Base-by-base conservation (phyloP, 2,329 filamentous ascomycete genomes). In the Nemania bipapillata region DNA sequence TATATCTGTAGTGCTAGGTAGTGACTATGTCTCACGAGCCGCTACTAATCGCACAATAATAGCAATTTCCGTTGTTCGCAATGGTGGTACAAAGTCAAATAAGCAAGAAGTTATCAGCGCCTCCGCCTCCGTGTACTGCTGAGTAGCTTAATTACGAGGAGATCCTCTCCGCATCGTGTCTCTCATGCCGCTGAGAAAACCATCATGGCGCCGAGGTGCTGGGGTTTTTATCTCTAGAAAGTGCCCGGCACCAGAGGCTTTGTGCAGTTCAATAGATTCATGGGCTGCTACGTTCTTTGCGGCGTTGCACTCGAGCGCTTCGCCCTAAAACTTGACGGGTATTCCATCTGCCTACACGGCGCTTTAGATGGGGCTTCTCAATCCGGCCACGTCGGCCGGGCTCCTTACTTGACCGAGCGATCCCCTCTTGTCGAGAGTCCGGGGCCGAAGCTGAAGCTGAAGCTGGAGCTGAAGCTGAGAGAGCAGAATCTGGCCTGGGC, bases 291-390 rank as follows among this genome's bases (percentile, higher is more conserved):
- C 37, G 35, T 24, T 26, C 17, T 35, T 15, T 26, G 15, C 47
- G 45, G 45, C 52, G 32, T 54, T 40, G 65, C 15, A 67, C 47
- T 4, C 58, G 65, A 35, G 65, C 65, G n/a, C 65, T 67, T 59
- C 65, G 57, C 9, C 65, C 45, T 12, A 45, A 9, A 11, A 26
- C 59, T 24, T 49, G 26, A 1, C n/a, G 11, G 11, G 54, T 17
- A 22, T 54, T 30, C 15, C n/a, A 26, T 32, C 12, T 54, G 6
- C 15, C 32, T n/a, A 11, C 35, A 26, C 53, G 53, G 30, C 24
- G 58, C 40, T 37, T 58, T 4, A 28, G 28, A 20, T 58, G 17
- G n/a, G 58, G 37, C 53, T 67, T 63, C 47, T 67, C 53, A 35
- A 63, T 28, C 54, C 53, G 58, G 20, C 53, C 35, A 28, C 20